Percentiles rank a stretch among this genome's conserved stretches.
Evolutionary conservation across 2,329 filamentous ascomycete genomes (phyloP).

Genomic region (Aureobasidium lini): DNA sequence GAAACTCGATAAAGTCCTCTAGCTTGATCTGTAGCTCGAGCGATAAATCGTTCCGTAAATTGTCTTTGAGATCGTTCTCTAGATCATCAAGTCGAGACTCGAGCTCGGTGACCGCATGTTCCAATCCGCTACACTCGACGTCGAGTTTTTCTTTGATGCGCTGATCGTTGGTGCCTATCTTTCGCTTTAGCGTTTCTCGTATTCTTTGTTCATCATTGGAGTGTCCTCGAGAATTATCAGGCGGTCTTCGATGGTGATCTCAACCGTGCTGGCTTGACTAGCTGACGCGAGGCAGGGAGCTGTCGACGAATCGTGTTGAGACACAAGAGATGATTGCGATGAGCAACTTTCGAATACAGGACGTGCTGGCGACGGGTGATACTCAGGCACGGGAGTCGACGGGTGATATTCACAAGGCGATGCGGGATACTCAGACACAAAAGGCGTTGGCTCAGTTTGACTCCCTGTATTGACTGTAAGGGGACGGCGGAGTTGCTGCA

Average conservation of each 20-base stretch:
- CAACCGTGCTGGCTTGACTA: constrained; percentile 1
- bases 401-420: no score
- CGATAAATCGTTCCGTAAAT: not conserved
- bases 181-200: not conserved
- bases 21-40: not conserved
- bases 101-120: not conserved
- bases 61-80: not conserved
- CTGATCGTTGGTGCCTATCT: not conserved
- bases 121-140: not conserved
- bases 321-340: no score
- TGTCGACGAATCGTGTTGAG: not conserved
- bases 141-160: not conserved
- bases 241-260: not conserved
- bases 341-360: no score
- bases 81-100: not conserved
- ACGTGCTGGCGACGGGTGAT: not conserved
- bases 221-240: not conserved
- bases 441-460: not conserved
- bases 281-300: no score
- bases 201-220: not conserved
- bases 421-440: no score
- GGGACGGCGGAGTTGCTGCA: not conserved
- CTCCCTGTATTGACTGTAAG: not conserved
- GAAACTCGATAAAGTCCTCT: not conserved
- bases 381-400: not conserved